These are phyloP conservation scores for Amanita molliuscula DNA, from an alignment of 768 basidiomycete species.

Conservation along the genomic window DNA sequence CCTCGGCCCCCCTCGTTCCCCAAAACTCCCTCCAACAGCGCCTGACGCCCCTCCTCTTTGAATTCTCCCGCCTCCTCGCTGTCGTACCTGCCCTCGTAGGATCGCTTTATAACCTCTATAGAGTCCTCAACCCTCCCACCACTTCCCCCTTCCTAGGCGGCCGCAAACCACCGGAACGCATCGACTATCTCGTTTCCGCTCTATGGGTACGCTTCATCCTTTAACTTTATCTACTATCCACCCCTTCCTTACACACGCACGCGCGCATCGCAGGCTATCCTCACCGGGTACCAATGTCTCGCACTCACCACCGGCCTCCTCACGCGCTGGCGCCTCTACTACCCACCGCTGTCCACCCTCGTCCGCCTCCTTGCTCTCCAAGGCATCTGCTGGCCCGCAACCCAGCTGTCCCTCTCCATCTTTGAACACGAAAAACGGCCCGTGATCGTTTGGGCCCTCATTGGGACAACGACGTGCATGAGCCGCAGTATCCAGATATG, in stretches of 20 bases:
- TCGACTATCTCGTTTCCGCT: conserved; percentile 58
- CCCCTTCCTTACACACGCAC: no score
- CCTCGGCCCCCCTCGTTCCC: conserved; percentile 43
- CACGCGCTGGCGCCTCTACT: conserved; percentile 85
- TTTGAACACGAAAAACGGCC: conserved; percentile 64
- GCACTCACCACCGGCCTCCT: conserved; percentile 81
- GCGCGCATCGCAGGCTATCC: no score
- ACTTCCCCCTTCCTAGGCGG: conserved; percentile 32
- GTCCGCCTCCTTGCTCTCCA: conserved; percentile 89
- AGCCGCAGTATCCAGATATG: conserved; percentile 84
- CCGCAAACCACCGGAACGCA: conserved; percentile 40
- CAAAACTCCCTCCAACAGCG: conserved; percentile 33
- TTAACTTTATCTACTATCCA: no score
- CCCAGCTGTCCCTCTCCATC: conserved; percentile 71
- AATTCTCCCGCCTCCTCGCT: conserved; percentile 55
- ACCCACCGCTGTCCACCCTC: conserved; percentile 78
- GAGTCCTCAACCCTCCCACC: conserved; percentile 32
- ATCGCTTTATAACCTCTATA: conserved; percentile 50
- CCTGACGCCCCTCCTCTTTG: conserved; percentile 54
- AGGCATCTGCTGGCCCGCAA: conserved; percentile 91
- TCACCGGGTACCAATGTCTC: conserved; percentile 72
- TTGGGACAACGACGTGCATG: conserved; percentile 81
- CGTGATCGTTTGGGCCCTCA: conserved; percentile 81
- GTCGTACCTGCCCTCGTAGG: conserved; percentile 67
- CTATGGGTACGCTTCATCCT: conserved; percentile 78